Percentiles rank a stretch among this genome's conserved stretches.
These are phyloP conservation scores for Metschnikowia lunata DNA, from an alignment of 805 yeast species.

Conservation along the genomic window DNA sequence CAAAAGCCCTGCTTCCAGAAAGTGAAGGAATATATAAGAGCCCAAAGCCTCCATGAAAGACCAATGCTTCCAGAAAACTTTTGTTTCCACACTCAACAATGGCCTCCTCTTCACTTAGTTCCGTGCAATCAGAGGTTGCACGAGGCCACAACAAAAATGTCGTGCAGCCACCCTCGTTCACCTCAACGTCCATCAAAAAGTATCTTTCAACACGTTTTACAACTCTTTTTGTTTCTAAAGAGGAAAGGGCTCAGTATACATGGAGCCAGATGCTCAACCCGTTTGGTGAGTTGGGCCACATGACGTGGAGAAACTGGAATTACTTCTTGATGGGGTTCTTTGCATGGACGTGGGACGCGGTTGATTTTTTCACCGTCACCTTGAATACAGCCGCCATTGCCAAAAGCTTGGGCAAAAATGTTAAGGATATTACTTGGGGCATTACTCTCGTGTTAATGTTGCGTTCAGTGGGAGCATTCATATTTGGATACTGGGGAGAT, in stretches of 20 bases:
- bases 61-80: too few species aligned
- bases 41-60: too few species aligned
- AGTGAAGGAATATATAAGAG: too few species aligned
- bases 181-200: slow-evolving; percentile 23
- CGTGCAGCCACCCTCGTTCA: slow-evolving; percentile 27
- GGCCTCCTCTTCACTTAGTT: slow-evolving; percentile 4
- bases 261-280: slow-evolving; percentile 32
- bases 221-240: slow-evolving; percentile 44
- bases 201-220: slow-evolving; percentile 47
- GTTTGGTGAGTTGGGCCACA: slow-evolving; percentile 22
- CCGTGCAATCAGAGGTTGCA: slow-evolving; percentile 8
- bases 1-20: too few species aligned
- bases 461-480: slow-evolving; percentile 59
- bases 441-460: slow-evolving; percentile 65
- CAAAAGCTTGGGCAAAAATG: slow-evolving; percentile 37
- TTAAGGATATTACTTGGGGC: slow-evolving; percentile 62
- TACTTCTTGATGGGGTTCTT: slow-evolving; percentile 49
- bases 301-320: slow-evolving; percentile 41
- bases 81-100: not conserved
- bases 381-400: slow-evolving; percentile 49
- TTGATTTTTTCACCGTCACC: slow-evolving; percentile 58
- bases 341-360: slow-evolving; percentile 66
- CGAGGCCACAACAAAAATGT: not conserved
- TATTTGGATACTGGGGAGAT: slow-evolving; percentile 60
- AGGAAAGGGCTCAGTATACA: slow-evolving; percentile 38